phyloP scores from a whole-genome alignment of 164 flowering plant genomes.

The Pachysandra terminalis region DNA sequence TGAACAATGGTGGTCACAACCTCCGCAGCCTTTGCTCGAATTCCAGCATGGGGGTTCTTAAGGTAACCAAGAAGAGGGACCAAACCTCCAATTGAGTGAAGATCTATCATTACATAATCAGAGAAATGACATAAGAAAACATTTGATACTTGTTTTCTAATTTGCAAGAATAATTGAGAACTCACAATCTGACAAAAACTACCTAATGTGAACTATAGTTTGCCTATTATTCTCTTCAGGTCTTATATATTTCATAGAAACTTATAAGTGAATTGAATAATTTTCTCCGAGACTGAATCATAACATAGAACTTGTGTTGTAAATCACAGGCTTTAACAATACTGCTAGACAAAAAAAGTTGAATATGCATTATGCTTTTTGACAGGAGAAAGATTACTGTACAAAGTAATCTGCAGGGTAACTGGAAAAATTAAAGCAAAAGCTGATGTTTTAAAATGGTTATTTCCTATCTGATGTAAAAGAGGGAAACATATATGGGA shows the following conservation, averaged over 20 bases:
- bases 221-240: neutral
- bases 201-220: neutral
- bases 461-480: too few relatives aligned
- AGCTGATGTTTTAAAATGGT: too few relatives aligned
- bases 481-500: too few relatives aligned
- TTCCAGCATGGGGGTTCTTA: conserved; percentile 66
- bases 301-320: neutral
- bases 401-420: neutral
- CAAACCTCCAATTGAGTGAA: conserved; percentile 90
- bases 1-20: conserved; percentile 92
- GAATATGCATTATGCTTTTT: neutral
- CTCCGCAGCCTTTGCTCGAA: conserved; percentile 93
- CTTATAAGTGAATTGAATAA: too few relatives aligned
- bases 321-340: neutral
- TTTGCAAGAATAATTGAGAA: too few relatives aligned
- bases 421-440: too few relatives aligned
- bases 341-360: neutral
- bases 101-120: conserved; percentile 42
- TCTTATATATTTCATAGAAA: neutral
- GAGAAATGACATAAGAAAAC: neutral
- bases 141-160: too few relatives aligned
- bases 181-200: neutral
- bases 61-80: conserved; percentile 73
- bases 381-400: neutral
- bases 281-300: neutral